Base-by-base conservation (phyloP, 1,284 basidiomycete genomes). In the Rhodotorula sp. region DNA sequence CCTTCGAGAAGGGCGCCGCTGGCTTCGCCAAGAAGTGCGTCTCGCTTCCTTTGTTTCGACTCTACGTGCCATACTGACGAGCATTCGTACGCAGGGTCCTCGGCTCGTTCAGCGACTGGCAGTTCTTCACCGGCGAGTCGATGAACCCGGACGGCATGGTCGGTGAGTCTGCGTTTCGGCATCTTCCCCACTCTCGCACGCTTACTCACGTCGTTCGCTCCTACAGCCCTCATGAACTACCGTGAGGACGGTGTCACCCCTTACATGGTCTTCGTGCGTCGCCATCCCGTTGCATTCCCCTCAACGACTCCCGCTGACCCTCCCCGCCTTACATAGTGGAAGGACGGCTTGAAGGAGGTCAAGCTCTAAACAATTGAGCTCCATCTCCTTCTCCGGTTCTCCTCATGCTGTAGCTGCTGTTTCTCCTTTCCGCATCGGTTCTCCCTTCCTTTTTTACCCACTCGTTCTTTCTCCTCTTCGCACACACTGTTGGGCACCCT, bases 61-160 rank as follows among this genome's bases (percentile, higher is more conserved):
- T 2, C 20, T 8, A 15, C 24, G 44, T n/a, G 9, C 7, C 16
- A 16, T 53, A 54, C 47, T 56, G 7, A 34, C 30, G 9, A 34
- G 8, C 22, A 7, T 34, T 15, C n/a, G 15, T 24, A 64, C 77
- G 79, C 76, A 96, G 95, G 83, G 83, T 99, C 75, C 82, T 97
- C 57, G 87, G 83, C 76, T 92, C 91, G 81, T 92, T 98, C 86
- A 91, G 91, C 80, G 87, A 95, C 80, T 94, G 85, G 79, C 92
- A 94, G 83, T 94, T 82, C 79, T 97, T 89, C 85, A 89, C 87
- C 71, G 92, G 91, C 78, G 92, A 92, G 83, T 82, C 77, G 72
- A 92, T 94, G 91, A 87, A 92, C 81, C 84, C 87, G 26, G 89
- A 94, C 46, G 94, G 92, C 73, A 90, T 94, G 90, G 86, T 95